Conservation (phyloP, 805 yeast species). For the Priceomyces haplophilus region DNA sequence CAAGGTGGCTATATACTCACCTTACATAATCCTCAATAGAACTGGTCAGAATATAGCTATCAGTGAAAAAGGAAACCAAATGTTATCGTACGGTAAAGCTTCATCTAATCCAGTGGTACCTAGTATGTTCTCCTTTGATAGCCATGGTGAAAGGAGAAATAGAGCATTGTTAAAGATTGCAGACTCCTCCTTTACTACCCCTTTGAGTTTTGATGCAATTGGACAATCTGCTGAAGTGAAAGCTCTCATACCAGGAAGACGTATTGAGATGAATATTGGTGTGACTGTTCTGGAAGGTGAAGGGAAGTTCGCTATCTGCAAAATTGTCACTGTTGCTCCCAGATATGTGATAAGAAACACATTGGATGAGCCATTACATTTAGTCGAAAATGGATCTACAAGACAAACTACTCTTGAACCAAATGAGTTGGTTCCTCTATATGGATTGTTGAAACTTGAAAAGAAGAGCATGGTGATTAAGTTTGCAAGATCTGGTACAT, state of each 20-base stretch:
- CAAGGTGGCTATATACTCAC: conserved; percentile 71
- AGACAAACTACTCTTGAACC: conserved; percentile 45
- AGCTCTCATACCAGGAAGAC: conserved; percentile 47
- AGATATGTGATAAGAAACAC: conserved; percentile 72
- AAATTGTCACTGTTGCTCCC: conserved; percentile 78
- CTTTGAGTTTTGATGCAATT: conserved; percentile 82
- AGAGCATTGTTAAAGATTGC: conserved; percentile 65
- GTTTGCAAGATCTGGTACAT: conserved; percentile 55
- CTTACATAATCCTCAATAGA: conserved; percentile 78
- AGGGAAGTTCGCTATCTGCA: conserved; percentile 75
- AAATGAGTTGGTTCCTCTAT: conserved; percentile 53
- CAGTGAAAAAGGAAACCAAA: conserved; percentile 55
- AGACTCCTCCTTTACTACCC: conserved; percentile 68
- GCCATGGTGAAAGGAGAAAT: conserved; percentile 53
- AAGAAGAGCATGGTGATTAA: conserved; percentile 62
- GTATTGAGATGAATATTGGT: conserved; percentile 70
- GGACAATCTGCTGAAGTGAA: conserved; percentile 69
- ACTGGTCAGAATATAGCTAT: conserved; percentile 67
- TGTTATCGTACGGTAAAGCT: conserved; percentile 44
- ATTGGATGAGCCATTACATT: conserved; percentile 51
- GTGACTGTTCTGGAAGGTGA: conserved; percentile 74
- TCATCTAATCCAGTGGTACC: conserved; percentile 44
- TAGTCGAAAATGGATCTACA: conserved; percentile 68
- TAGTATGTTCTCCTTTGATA: conserved; percentile 80
- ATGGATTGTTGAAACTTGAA: conserved; percentile 54